Evolutionary conservation across 352 stramenopile species (phyloP).

Genomic region (Phytophthora sojae): DNA sequence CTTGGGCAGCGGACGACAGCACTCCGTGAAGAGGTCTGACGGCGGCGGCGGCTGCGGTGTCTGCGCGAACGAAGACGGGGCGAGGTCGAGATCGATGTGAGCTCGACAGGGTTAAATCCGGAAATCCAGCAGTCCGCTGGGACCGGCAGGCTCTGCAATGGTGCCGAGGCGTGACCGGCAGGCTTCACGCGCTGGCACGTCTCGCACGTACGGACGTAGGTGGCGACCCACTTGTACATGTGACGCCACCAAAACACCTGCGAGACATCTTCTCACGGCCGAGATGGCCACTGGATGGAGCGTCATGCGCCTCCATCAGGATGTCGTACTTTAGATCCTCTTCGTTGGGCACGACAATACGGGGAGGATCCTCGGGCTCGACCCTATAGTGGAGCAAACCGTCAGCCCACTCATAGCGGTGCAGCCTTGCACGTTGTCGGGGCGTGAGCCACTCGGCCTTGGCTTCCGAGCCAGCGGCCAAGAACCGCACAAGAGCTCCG

Average conservation of each 20-base stretch:
- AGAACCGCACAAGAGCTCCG: no score
- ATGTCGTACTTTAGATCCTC: background rate
- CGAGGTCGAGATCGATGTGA: no score
- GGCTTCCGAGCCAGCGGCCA: no score
- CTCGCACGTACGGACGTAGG: conserved; percentile 11
- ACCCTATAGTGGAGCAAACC: background rate
- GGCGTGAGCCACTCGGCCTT: no score
- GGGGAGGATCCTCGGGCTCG: background rate
- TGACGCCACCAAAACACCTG: no score
- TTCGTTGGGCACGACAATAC: background rate
- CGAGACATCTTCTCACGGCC: background rate
- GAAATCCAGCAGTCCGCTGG: conserved; percentile 28
- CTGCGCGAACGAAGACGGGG: no score
- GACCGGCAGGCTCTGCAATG: conserved; percentile 16
- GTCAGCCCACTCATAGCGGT: no score
- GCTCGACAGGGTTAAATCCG: no score
- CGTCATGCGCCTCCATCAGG: background rate
- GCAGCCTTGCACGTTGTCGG: no score
- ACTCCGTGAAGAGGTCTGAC: no score
- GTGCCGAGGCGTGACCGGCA: background rate
- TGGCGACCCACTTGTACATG: conserved; percentile 1
- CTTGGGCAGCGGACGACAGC: no score
- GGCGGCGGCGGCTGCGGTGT: no score
- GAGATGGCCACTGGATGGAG: background rate
- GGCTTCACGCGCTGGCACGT: conserved; percentile 29